Base-by-base conservation (phyloP, 2,329 filamentous ascomycete species). In the Knoxdaviesia capensis region DNA sequence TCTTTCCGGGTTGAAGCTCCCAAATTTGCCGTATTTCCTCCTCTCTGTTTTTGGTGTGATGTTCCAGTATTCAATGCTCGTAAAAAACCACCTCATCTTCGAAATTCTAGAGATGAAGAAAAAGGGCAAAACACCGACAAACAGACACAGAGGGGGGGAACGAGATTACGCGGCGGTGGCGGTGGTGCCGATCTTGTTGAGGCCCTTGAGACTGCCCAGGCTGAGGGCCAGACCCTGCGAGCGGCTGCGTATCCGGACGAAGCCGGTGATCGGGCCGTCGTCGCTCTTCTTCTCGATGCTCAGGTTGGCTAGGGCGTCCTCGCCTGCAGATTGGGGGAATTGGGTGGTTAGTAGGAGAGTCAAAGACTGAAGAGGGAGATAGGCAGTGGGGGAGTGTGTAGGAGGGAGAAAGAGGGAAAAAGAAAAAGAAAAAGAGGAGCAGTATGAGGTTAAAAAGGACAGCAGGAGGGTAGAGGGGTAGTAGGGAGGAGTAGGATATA, bases 241-340 rank as follows among this genome's bases (percentile, higher is more conserved):
- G 57, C 90, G 80, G 67, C 87, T 94, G 63, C 90, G 78, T 73
- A 98, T 98, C 57, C 90, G 79, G 48, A 98, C 87, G 60, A 98
- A 98, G 38, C 90, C 90, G 36, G 88, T 94, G 48, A 98, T 88
- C 5, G 86, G 85, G 29, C 90, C 90, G 54, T 94, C 80, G 30
- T 94, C 86, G 45, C 86, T 87, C 59, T 96, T 87, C 64, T 94
- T 88, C 63, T 98, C 90, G 54, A 98, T 94, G 58, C 87, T 94
- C 60, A 98, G 57, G 59, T 98, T 98, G 54, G 90, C 90, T 53
- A 98, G 66, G 46, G 90, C 90, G 64, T 98, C 90, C 82, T 98
- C 90, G 49, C 90, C 90, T 98, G 46, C 10, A 38, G 6, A 6
- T 29, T 28, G 7, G 41, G 41, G 37, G 29, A 36, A 6, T 7